Conservation (phyloP, 768 basidiomycete species). For the Lepiota brunneoincarnata region DNA sequence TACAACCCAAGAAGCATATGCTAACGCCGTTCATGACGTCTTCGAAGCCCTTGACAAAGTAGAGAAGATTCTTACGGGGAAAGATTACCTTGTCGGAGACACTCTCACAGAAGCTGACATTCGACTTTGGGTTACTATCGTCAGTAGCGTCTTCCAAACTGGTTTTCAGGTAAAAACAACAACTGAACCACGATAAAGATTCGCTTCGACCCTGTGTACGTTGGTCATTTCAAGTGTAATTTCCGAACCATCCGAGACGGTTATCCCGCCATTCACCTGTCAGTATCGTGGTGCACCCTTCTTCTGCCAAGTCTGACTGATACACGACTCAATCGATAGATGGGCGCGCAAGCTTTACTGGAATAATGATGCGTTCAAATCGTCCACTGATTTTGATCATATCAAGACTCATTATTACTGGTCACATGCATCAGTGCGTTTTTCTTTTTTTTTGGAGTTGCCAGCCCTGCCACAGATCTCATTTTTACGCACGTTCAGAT, state of each 20-base stretch:
- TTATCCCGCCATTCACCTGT: constrained; percentile 80
- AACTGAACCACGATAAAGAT: constrained; percentile 38
- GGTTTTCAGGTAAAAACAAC: background rate
- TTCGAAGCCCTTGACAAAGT: constrained; percentile 79
- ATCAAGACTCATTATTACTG: constrained; percentile 78
- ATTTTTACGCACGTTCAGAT: constrained; percentile 41
- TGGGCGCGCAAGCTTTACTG: constrained; percentile 92
- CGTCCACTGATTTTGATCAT: constrained; percentile 86
- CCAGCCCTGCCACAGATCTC: background rate
- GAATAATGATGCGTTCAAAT: constrained; percentile 84
- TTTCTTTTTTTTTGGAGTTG: background rate
- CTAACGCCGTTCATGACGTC: constrained; percentile 67
- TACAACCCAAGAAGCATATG: constrained; percentile 75
- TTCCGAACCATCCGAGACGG: constrained; percentile 79
- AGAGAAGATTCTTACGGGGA: constrained; percentile 73
- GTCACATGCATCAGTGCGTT: constrained; percentile 46
- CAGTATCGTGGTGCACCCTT: constrained; percentile 15
- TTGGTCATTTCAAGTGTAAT: constrained; percentile 94
- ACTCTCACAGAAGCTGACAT: constrained; percentile 81
- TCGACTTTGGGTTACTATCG: constrained; percentile 91
- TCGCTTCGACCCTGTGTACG: constrained; percentile 89
- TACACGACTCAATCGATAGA: constrained; percentile 25
- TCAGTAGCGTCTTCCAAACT: constrained; percentile 37
- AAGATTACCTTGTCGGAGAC: constrained; percentile 83
- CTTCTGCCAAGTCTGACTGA: too few relatives aligned